A percentile compares a stretch with the other conserved stretches of the same genome.
Evolutionary conservation across 148 eudicot genomes (phyloP).

Genomic region (Camellia granthamiana): DNA sequence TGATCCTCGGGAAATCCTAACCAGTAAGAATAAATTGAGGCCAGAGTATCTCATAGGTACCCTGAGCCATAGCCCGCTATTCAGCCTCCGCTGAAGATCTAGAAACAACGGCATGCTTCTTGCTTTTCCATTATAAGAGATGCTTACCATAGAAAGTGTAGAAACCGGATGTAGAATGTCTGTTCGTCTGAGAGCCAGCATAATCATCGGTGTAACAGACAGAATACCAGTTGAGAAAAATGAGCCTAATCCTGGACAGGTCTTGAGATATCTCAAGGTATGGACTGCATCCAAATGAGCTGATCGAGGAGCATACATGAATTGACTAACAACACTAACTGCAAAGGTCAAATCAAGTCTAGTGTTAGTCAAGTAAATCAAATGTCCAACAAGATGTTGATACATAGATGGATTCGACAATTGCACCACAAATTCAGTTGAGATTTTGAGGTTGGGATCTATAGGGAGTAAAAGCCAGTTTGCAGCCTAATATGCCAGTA

Average conservation of each 20-base stretch:
- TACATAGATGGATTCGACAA: too few species aligned
- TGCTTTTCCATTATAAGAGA: not conserved
- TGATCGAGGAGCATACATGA: too few species aligned
- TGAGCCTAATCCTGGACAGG: not conserved
- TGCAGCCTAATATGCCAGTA: too few species aligned
- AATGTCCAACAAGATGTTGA: too few species aligned
- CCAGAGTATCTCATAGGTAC: not conserved
- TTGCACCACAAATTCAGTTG: too few species aligned
- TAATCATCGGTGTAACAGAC: not conserved
- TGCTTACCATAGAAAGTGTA: not conserved
- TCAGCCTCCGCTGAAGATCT: not conserved
- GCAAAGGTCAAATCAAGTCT: too few species aligned
- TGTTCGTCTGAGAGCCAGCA: not conserved
- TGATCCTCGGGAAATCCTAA: not conserved
- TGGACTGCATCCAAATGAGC: too few species aligned
- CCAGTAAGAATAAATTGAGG: not conserved
- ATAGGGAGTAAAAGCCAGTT: too few species aligned
- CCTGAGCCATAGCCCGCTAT: not conserved
- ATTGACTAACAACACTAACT: too few species aligned
- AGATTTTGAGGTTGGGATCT: too few species aligned
- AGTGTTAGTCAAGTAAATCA: too few species aligned
- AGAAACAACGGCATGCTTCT: not conserved
- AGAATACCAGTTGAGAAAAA: not conserved
- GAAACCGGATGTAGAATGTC: not conserved
- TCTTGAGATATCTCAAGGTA: too few species aligned